Percentiles rank a stretch among this genome's conserved stretches.
Evolutionary conservation across 164 flowering plant genomes (phyloP).

Genomic region (Aristolochia californica): DNA sequence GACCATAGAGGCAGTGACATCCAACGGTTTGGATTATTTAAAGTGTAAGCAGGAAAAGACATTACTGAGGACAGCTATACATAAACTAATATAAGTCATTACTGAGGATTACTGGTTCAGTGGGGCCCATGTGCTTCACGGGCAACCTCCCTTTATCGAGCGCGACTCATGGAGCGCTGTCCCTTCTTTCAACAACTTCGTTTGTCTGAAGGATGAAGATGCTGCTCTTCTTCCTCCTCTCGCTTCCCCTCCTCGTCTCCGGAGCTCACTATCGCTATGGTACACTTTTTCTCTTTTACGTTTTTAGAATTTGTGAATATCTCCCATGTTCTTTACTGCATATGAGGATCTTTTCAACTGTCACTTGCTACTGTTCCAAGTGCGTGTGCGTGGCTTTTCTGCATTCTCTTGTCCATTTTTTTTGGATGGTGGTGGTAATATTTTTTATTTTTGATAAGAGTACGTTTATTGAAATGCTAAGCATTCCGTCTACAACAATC

Average conservation of each 20-base stretch:
- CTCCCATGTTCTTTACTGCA: background rate
- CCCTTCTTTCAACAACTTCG: background rate
- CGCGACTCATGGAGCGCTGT: background rate
- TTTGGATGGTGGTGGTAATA: no score
- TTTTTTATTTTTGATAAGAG: no score
- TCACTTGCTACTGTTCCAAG: background rate
- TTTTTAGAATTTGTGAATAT: background rate
- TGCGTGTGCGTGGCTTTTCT: background rate
- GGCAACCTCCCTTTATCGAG: background rate
- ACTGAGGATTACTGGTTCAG: no score
- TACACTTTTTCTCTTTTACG: constrained; percentile 5
- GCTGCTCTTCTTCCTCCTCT: constrained; percentile 18
- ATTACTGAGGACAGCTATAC: no score
- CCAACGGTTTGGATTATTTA: no score
- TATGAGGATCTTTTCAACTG: background rate
- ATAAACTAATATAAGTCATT: no score
- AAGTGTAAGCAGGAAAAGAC: no score
- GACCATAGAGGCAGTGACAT: no score
- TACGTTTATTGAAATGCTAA: no score
- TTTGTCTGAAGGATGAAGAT: background rate
- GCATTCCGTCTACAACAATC: no score
- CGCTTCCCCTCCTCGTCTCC: constrained; percentile 11
- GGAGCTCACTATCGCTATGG: constrained; percentile 12
- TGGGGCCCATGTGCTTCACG: constrained; percentile 1
- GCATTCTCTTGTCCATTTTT: background rate